Percentiles rank a stretch among this genome's conserved stretches.
Evolutionary conservation across 164 flowering plant genomes (phyloP).

Genomic region (Stephania japonica): DNA sequence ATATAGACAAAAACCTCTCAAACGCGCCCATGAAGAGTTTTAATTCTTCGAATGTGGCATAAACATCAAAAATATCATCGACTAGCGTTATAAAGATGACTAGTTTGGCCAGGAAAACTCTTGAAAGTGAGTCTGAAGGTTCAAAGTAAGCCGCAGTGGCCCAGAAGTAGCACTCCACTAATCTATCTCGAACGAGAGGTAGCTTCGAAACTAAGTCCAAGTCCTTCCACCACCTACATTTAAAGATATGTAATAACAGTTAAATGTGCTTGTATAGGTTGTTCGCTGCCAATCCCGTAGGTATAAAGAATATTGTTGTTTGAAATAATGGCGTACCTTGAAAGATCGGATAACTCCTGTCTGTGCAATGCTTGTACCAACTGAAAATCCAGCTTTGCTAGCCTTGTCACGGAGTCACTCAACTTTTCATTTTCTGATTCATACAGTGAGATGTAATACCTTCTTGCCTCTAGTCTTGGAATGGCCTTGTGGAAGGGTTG

Average conservation of each 20-base stretch:
- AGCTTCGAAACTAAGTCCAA: constrained; percentile 21
- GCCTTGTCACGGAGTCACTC: constrained; percentile 7
- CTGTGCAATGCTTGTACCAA: background rate
- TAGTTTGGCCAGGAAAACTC: constrained; percentile 17
- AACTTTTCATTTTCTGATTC: background rate
- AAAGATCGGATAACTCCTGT: background rate
- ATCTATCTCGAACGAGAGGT: constrained; percentile 32
- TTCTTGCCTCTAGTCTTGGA: constrained; percentile 18
- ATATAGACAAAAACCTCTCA: too few relatives aligned
- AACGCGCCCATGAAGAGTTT: constrained; percentile 19
- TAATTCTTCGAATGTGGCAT: constrained; percentile 24
- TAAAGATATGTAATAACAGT: too few relatives aligned
- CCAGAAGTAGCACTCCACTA: constrained; percentile 42
- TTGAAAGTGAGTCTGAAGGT: constrained; percentile 11
- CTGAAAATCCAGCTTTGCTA: constrained; percentile 7
- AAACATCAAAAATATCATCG: constrained; percentile 25
- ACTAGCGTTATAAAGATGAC: constrained; percentile 10
- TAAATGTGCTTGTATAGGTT: too few relatives aligned
- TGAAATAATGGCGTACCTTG: background rate
- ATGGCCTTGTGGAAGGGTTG: too few relatives aligned
- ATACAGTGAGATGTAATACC: constrained; percentile 12
- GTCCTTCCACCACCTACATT: constrained; percentile 46
- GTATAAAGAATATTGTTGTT: too few relatives aligned
- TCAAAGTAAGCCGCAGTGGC: constrained; percentile 22
- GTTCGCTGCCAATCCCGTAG: too few relatives aligned